Evolutionary conservation across 805 yeast species (phyloP).

Genomic region (Kazachstania psychrophila): DNA sequence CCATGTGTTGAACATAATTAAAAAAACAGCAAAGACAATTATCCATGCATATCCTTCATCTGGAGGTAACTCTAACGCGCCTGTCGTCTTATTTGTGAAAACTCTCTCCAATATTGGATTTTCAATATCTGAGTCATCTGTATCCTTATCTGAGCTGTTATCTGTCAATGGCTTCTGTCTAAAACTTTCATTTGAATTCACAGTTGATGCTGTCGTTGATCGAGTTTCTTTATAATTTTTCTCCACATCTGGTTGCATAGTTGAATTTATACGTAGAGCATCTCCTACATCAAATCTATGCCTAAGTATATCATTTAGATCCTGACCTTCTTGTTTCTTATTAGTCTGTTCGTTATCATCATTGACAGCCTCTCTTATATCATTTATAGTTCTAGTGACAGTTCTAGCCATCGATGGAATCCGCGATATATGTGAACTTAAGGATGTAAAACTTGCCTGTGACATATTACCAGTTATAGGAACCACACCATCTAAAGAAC

Average conservation of each 20-base stretch:
- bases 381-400: constrained; percentile 11
- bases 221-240: too few species aligned
- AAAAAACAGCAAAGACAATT: constrained; percentile 39
- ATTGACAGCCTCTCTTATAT: constrained; percentile 15
- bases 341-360: constrained; percentile 21
- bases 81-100: constrained; percentile 31
- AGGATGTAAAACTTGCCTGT: too few species aligned
- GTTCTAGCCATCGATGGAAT: constrained; percentile 8
- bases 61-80: constrained; percentile 35
- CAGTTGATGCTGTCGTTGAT: neutral
- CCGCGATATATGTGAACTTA: neutral
- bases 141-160: constrained; percentile 1
- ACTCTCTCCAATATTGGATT: constrained; percentile 19
- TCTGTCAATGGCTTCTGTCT: too few species aligned
- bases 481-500: too few species aligned
- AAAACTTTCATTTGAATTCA: too few species aligned
- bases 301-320: constrained; percentile 15
- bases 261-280: constrained; percentile 21
- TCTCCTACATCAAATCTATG: constrained; percentile 25
- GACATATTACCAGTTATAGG: too few species aligned
- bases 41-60: constrained; percentile 72
- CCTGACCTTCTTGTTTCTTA: constrained; percentile 3
- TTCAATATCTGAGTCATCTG: neutral
- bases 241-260: neutral
- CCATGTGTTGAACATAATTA: constrained; percentile 57